A percentile compares a stretch with the other conserved stretches of the same genome.
These are phyloP conservation scores for Penicillium paxilli DNA, from an alignment of 495 filamentous ascomycete species.

Conservation along the genomic window DNA sequence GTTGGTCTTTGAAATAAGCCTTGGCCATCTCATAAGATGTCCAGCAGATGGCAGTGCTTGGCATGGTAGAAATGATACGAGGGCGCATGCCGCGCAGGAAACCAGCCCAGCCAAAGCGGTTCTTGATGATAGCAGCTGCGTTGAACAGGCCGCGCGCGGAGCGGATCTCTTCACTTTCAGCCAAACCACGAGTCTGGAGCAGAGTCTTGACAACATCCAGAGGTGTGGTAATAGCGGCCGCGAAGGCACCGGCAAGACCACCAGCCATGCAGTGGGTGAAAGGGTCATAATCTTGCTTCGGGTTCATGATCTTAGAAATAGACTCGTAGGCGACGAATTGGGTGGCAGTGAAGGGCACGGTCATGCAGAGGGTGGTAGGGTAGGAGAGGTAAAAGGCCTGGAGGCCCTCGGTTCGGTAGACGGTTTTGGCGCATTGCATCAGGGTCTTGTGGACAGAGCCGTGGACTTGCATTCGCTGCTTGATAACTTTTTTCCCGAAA, in stretches of 20 bases:
- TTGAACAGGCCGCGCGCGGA: conserved; percentile 80
- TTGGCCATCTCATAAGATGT: conserved; percentile 80
- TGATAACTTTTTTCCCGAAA: conserved; percentile 70
- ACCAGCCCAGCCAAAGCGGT: conserved; percentile 77
- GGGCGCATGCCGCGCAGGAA: conserved; percentile 93
- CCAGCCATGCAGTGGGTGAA: conserved; percentile 89
- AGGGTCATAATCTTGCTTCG: conserved; percentile 80
- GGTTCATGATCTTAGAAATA: conserved; percentile 90
- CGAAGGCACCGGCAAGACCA: conserved; percentile 88
- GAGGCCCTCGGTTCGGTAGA: conserved; percentile 86
- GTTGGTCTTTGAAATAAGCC: conserved; percentile 62
- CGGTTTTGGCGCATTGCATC: conserved; percentile 76
- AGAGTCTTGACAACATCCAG: conserved; percentile 98
- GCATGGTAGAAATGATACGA: conserved; percentile 93
- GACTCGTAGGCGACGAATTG: conserved; percentile 98
- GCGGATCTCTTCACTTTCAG: conserved; percentile 77
- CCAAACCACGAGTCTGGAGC: conserved; percentile 86
- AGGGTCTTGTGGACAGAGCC: conserved; percentile 88
- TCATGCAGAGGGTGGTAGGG: conserved; percentile 97
- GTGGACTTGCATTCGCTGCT: conserved; percentile 98
- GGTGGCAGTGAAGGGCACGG: conserved; percentile 92
- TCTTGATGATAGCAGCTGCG: conserved; percentile 79
- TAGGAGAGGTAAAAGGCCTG: conserved; percentile 98
- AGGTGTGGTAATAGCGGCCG: conserved; percentile 90
- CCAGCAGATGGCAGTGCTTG: conserved; percentile 98